Base-by-base conservation (phyloP, 441 rosid genomes). In the Omphalea diandra region DNA sequence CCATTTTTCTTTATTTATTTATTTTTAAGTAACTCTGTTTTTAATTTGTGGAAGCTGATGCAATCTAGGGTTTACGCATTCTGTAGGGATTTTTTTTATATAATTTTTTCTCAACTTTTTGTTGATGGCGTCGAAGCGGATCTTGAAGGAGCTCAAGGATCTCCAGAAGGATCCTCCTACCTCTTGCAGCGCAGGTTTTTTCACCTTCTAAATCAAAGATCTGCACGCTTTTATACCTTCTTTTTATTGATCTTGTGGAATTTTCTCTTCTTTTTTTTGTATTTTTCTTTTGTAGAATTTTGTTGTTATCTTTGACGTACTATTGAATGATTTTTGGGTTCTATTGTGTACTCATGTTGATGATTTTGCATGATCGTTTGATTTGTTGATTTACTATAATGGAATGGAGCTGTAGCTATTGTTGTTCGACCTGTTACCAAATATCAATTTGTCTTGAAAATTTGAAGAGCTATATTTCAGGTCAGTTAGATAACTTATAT, bases 121-220 rank as follows among this genome's bases (percentile, higher is more conserved):
- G 69, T 66, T 68, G 76, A 88, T 92, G 98, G 95, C 97, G 50
- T 85, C 92, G 12, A 90, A 87, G 73, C 80, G 98, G 78, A 92
- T 92, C 82, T 87, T 82, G 86, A 92, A 87, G 82, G 98, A 92
- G 83, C 87, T 88, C 83, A 92, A 75, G 86, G 98, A 90, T 78
- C 83, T 92, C 66, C 91, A 90, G 87, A 88, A 75, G 80, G 98
- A 90, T 70, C 98, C 98, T 76, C 98, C 98, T 74, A 85, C 81
- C 33, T 92, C 93, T 47, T 90, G 97, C 88, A 92, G 95, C 73
- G 98, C 98, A 53, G 98, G 98, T 90, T 63, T 60, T 79, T 74
- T 46, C 33, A 14, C 57, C 40, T 35, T 49, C 50, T 29, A 15
- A 8, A 6, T n/a, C 62, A 38, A 40, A 74, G 71, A 72, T 79